phyloP scores from a whole-genome alignment of 176 grass and related monocot genomes.

The Bolboschoenus planiculmis region DNA sequence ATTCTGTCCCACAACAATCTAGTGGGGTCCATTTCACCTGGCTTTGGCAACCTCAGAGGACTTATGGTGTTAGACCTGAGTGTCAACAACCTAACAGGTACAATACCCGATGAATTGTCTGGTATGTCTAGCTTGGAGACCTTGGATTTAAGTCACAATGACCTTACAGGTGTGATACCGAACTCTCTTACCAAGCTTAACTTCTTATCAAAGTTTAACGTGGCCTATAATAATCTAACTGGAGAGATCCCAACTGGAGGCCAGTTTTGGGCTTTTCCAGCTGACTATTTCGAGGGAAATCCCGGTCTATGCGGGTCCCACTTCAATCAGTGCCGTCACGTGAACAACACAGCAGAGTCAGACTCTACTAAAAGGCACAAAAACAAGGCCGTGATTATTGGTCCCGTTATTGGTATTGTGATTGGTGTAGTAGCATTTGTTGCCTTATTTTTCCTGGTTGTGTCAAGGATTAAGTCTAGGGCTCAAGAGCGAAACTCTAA shows the following conservation, averaged over 20 bases:
- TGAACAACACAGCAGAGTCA: neutral
- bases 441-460: conserved; percentile 29
- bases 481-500: conserved; percentile 61
- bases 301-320: conserved; percentile 42
- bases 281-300: conserved; percentile 62
- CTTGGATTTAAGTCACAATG: conserved; percentile 64
- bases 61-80: conserved; percentile 61
- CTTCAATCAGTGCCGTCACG: conserved; percentile 26
- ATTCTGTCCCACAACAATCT: conserved; percentile 57
- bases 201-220: conserved; percentile 80
- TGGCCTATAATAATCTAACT: conserved; percentile 56
- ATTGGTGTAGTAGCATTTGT: conserved; percentile 41
- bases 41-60: conserved; percentile 51
- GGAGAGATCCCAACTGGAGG: conserved; percentile 69
- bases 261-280: conserved; percentile 65
- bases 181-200: conserved; percentile 51
- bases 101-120: conserved; percentile 59
- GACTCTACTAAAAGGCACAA: conserved; percentile 11
- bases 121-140: conserved; percentile 65
- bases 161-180: conserved; percentile 77
- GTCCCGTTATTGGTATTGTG: conserved; percentile 47
- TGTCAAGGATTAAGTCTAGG: conserved; percentile 41
- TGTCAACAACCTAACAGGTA: conserved; percentile 68
- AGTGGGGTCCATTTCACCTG: conserved; percentile 35
- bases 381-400: conserved; percentile 31